These are phyloP conservation scores for Russula earlei DNA, from an alignment of 768 basidiomycete species.

Conservation along the genomic window DNA sequence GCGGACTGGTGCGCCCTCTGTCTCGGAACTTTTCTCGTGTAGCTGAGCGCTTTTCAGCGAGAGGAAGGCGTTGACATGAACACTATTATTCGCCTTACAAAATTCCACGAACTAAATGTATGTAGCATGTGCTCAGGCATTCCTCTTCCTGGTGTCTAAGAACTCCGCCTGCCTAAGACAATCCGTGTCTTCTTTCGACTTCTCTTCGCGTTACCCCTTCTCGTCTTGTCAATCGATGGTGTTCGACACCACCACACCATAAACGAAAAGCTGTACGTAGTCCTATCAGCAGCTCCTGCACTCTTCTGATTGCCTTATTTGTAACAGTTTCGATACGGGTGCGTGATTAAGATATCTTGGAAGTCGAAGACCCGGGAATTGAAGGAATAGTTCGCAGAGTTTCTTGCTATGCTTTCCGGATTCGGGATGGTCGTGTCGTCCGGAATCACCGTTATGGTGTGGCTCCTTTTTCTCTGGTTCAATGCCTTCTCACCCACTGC, in stretches of 20 bases:
- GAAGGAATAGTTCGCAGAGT: neutral
- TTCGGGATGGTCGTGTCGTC: conserved; percentile 18
- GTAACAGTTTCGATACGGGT: conserved; percentile 3
- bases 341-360: neutral
- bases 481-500: neutral
- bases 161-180: conserved; percentile 31
- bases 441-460: conserved; percentile 17
- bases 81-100: conserved; percentile 64
- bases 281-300: no score
- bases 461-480: neutral
- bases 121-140: conserved; percentile 22
- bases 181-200: conserved; percentile 69
- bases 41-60: conserved; percentile 32
- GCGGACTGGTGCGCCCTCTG: conserved; percentile 40
- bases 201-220: conserved; percentile 54
- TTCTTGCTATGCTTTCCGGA: conserved; percentile 12
- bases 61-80: conserved; percentile 50
- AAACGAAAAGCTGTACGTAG: conserved; percentile 47
- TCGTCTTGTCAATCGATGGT: conserved; percentile 64
- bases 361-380: neutral
- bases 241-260: conserved; percentile 49
- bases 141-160: neutral
- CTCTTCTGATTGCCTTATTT: neutral
- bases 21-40: neutral
- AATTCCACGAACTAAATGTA: conserved; percentile 78